Conservation (phyloP, 1,139 yeast genomes). For the Blastobotrys illinoisensis region DNA sequence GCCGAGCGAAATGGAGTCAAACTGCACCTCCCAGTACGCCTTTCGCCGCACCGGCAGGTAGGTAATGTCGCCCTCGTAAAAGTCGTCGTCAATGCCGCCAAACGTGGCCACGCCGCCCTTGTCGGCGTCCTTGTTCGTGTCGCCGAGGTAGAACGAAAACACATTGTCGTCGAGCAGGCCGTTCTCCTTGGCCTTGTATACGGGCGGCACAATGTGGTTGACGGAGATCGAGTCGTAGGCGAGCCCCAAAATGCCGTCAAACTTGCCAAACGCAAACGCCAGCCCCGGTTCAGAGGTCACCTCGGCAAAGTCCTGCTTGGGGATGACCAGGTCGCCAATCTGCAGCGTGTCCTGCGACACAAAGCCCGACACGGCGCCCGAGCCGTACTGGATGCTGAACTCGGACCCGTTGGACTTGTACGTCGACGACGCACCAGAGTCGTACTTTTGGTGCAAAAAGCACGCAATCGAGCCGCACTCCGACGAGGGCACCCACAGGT, state of each 20-base stretch:
- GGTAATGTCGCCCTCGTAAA: conserved; percentile 74
- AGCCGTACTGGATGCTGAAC: conserved; percentile 83
- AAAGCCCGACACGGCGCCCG: conserved; percentile 88
- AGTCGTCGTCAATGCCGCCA: conserved; percentile 81
- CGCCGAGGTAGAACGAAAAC: conserved; percentile 89
- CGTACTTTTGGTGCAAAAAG: conserved; percentile 85
- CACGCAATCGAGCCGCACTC: conserved; percentile 94
- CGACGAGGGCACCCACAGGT: conserved; percentile 89
- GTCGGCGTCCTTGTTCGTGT: conserved; percentile 53
- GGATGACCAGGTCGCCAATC: conserved; percentile 78
- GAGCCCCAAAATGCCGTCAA: conserved; percentile 93
- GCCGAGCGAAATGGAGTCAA: conserved; percentile 86
- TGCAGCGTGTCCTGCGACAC: conserved; percentile 77
- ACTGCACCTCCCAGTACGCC: conserved; percentile 98
- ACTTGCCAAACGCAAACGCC: conserved; percentile 94
- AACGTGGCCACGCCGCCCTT: conserved; percentile 90
- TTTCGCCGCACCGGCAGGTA: conserved; percentile 98
- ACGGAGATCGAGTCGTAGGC: conserved; percentile 91
- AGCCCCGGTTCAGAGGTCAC: conserved; percentile 96
- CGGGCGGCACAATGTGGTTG: conserved; percentile 83
- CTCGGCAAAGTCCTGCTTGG: conserved; percentile 91
- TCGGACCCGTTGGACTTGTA: conserved; percentile 82
- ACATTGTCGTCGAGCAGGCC: conserved; percentile 77
- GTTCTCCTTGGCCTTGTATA: conserved; percentile 78
- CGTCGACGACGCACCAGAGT: conserved; percentile 70